Conservation (phyloP, 1,284 basidiomycete species). For the Ganoderma resinaceum region DNA sequence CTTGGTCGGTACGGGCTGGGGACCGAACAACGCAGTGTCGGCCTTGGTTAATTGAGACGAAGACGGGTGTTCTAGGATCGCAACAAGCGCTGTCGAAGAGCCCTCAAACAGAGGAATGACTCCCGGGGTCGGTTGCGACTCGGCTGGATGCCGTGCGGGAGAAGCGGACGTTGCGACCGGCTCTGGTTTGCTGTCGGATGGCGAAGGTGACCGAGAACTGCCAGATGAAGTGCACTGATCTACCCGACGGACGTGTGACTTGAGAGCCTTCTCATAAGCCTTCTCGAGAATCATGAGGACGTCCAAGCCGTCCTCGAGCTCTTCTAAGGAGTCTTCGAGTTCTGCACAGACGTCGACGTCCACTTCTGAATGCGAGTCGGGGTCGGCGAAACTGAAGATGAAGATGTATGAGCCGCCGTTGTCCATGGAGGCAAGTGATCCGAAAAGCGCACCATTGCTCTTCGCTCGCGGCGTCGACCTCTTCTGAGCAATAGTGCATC, state of each 20-base stretch:
- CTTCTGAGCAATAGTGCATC: conserved; percentile 84
- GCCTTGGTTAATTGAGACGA: conserved; percentile 31
- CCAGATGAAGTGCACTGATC: conserved; percentile 18
- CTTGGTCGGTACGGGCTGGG: conserved; percentile 26
- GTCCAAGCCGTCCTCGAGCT: conserved; percentile 71
- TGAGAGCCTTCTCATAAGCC: conserved; percentile 69
- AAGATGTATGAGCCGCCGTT: conserved; percentile 2
- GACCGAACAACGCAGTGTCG: conserved; percentile 30
- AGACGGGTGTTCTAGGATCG: conserved; percentile 59
- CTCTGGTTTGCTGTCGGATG: conserved; percentile 18
- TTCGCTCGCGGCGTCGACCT: conserved; percentile 43
- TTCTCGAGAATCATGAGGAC: conserved; percentile 70
- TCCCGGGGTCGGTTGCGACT: conserved; percentile 12
- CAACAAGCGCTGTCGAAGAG: conserved; percentile 75
- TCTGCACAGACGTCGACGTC: conserved; percentile 41
- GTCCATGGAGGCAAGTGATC: not conserved
- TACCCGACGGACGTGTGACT: conserved; percentile 57
- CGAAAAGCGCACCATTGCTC: conserved; percentile 21
- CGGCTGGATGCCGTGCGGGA: conserved; percentile 16
- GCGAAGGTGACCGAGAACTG: conserved; percentile 25
- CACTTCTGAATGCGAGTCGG: conserved; percentile 27
- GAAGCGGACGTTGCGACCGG: conserved; percentile 17
- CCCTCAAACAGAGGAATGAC: conserved; percentile 57
- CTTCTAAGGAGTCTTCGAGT: conserved; percentile 61
- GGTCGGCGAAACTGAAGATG: conserved; percentile 10